phyloP scores from a whole-genome alignment of 2,329 filamentous ascomycete genomes.

The Fragosphaeria purpurea region DNA sequence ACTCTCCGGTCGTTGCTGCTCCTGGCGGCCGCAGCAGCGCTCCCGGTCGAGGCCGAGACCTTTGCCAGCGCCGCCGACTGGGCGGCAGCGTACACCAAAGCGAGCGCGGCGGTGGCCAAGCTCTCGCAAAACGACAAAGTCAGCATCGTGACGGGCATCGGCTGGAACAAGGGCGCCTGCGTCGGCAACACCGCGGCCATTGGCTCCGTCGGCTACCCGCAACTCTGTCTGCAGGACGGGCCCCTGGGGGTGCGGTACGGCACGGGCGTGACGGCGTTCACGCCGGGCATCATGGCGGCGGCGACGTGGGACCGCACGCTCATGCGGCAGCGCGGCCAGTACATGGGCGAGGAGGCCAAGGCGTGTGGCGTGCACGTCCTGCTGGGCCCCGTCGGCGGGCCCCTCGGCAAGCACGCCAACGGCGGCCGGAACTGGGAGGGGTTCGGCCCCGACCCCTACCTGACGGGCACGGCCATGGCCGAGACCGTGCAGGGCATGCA shows the following conservation, averaged over 20 bases:
- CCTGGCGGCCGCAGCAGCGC: slow-evolving; percentile 9
- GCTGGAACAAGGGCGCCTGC: slow-evolving; percentile 61
- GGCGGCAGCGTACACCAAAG: slow-evolving; percentile 61
- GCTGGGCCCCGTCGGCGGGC: slow-evolving; percentile 54
- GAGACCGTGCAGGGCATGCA: slow-evolving; percentile 53
- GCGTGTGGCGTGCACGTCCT: slow-evolving; percentile 25
- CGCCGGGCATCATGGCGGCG: slow-evolving; percentile 68
- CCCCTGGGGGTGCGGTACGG: slow-evolving; percentile 66
- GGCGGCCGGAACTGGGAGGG: slow-evolving; percentile 79
- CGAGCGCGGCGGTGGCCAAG: slow-evolving; percentile 53
- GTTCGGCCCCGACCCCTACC: slow-evolving; percentile 69
- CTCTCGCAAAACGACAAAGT: slow-evolving; percentile 70
- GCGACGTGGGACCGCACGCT: slow-evolving; percentile 70
- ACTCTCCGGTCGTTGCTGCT: slow-evolving; percentile 14
- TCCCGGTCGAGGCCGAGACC: slow-evolving; percentile 3
- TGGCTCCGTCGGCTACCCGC: slow-evolving; percentile 53
- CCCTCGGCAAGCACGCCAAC: slow-evolving; percentile 61
- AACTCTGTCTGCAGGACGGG: slow-evolving; percentile 70
- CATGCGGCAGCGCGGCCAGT: slow-evolving; percentile 60
- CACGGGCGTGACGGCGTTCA: slow-evolving; percentile 64
- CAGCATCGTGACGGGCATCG: slow-evolving; percentile 66
- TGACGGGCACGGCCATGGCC: slow-evolving; percentile 51
- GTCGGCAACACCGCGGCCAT: slow-evolving; percentile 53
- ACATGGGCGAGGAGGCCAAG: slow-evolving; percentile 59
- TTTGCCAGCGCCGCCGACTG: slow-evolving; percentile 32